phyloP scores from a whole-genome alignment of 768 basidiomycete species.

The Boletales sp. region DNA sequence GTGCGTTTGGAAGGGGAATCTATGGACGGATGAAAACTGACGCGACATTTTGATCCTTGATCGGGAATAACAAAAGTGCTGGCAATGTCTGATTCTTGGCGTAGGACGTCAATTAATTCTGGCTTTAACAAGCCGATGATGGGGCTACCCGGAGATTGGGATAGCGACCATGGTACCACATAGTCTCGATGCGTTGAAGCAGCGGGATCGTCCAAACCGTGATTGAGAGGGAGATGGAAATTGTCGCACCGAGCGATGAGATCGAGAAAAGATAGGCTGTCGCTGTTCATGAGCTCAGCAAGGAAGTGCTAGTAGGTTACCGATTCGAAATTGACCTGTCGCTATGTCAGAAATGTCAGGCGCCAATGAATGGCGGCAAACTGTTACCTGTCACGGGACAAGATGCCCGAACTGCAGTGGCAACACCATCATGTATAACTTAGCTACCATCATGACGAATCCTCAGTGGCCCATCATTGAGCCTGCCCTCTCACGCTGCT shows the following conservation, averaged over 20 bases:
- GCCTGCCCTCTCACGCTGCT: no score
- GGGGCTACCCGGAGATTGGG: slow-evolving; percentile 46
- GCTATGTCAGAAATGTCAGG: no score
- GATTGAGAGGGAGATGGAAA: slow-evolving; percentile 39
- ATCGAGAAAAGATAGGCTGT: slow-evolving; percentile 48
- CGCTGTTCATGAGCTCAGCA: no score
- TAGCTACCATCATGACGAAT: no score
- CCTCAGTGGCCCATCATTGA: no score
- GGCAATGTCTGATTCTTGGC: slow-evolving; percentile 35
- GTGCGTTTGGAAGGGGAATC: slow-evolving; percentile 60
- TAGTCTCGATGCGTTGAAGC: slow-evolving; percentile 34
- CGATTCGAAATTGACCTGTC: no score
- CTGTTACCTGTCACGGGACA: no score
- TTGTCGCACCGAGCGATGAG: slow-evolving; percentile 74
- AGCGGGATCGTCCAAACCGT: slow-evolving; percentile 20
- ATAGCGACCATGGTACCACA: slow-evolving; percentile 56
- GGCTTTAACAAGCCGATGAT: slow-evolving; percentile 62
- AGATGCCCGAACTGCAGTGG: no score
- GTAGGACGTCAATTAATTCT: slow-evolving; percentile 50
- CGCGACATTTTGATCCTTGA: slow-evolving; percentile 19
- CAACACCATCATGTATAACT: no score
- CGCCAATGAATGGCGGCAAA: no score
- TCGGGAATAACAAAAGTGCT: slow-evolving; percentile 44
- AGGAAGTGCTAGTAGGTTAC: no score
- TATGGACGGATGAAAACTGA: slow-evolving; percentile 51